Conservation (phyloP, 2,329 filamentous ascomycete genomes). For the Cordyceps javanica region DNA sequence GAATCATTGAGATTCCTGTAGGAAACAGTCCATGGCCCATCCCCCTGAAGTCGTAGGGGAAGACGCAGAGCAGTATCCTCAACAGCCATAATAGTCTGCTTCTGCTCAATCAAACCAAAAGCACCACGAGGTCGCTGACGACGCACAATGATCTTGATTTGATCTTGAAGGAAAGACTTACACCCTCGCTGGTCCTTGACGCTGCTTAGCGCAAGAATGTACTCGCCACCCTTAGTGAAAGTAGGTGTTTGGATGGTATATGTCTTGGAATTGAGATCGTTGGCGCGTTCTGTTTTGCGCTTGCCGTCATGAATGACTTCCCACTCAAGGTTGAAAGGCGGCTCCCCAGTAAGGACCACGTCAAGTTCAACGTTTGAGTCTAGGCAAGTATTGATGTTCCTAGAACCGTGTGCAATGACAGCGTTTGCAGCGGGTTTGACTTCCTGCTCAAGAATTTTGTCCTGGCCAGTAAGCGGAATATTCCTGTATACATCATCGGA, state of each 20-base stretch:
- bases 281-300: slow-evolving; percentile 61
- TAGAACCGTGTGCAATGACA: slow-evolving; percentile 51
- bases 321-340: slow-evolving; percentile 86
- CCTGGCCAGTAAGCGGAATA: slow-evolving; percentile 54
- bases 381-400: slow-evolving; percentile 66
- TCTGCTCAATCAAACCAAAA: slow-evolving; percentile 82
- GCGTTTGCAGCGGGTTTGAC: slow-evolving; percentile 91
- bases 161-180: slow-evolving; percentile 78
- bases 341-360: slow-evolving; percentile 71
- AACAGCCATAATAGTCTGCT: slow-evolving; percentile 65
- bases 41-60: slow-evolving; percentile 79
- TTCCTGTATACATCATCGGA: slow-evolving; percentile 75
- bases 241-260: slow-evolving; percentile 70
- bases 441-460: slow-evolving; percentile 70
- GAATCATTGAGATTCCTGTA: slow-evolving; percentile 63
- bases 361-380: slow-evolving; percentile 73
- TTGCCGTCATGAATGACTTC: slow-evolving; percentile 88
- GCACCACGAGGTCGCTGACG: slow-evolving; percentile 80
- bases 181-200: slow-evolving; percentile 83
- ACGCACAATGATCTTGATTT: slow-evolving; percentile 77
- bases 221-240: slow-evolving; percentile 78
- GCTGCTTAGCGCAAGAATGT: slow-evolving; percentile 77
- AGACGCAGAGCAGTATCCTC: slow-evolving; percentile 69
- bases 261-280: slow-evolving; percentile 54
- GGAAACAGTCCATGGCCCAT: slow-evolving; percentile 73